Conservation (phyloP, 768 basidiomycete species). For the Phaffia australis region DNA sequence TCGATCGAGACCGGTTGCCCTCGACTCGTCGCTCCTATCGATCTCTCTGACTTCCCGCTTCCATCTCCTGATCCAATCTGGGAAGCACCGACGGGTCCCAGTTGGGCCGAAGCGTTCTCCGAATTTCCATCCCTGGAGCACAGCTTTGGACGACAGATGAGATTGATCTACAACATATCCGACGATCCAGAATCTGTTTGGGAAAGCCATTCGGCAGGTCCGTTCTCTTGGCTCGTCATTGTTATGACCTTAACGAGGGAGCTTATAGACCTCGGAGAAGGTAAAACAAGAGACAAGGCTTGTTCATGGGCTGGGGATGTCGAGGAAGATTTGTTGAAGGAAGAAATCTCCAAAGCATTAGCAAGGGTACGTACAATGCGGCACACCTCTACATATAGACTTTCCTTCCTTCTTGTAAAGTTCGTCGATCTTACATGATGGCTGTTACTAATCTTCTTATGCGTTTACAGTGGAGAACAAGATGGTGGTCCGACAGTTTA, state of each 20-base stretch:
- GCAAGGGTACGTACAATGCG: conserved; percentile 28
- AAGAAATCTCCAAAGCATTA: conserved; percentile 31
- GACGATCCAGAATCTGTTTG: too few species aligned
- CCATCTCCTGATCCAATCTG: conserved; percentile 40
- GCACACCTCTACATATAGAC: conserved; percentile 12
- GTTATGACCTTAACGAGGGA: conserved; percentile 37
- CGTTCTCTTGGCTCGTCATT: conserved; percentile 38
- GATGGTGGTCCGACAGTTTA: too few species aligned
- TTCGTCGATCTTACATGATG: background rate
- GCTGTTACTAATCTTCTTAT: too few species aligned
- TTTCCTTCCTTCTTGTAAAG: background rate
- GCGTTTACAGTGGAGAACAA: too few species aligned
- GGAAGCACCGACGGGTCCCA: conserved; percentile 35
- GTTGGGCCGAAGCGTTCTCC: conserved; percentile 35
- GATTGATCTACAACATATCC: background rate
- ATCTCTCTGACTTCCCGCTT: conserved; percentile 36
- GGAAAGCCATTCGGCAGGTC: conserved; percentile 31
- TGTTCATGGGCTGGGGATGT: conserved; percentile 27
- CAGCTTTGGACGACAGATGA: background rate
- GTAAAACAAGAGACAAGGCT: conserved; percentile 29
- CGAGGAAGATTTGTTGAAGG: conserved; percentile 31
- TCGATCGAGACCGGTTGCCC: conserved; percentile 37
- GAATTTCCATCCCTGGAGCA: conserved; percentile 7
- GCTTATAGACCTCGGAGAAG: conserved; percentile 39
- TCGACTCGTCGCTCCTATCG: conserved; percentile 32